A percentile compares a stretch with the other conserved stretches of the same genome.
Evolutionary conservation across 78 protist genomes (phyloP).

Genomic region (Reticulomyxa filosa): DNA sequence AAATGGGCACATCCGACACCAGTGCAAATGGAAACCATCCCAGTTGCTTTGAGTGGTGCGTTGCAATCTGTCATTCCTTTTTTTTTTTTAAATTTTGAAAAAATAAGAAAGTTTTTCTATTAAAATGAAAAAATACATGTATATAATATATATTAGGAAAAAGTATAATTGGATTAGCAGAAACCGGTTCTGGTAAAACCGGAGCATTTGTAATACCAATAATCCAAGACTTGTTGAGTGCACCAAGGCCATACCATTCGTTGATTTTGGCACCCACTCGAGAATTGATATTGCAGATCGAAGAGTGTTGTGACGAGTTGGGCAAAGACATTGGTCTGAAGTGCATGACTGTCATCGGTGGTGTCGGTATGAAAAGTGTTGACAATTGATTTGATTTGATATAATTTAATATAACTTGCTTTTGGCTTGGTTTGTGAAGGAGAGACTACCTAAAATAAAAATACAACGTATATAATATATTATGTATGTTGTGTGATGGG

Average conservation of each 20-base stretch:
- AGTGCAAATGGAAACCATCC: conserved; percentile 61
- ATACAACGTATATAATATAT: no score
- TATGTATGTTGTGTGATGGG: conserved; percentile 4
- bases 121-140: no score
- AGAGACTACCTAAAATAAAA: no score
- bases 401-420: no score
- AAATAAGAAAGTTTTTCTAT: no score
- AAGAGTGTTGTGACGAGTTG: conserved; percentile 61
- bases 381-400: no score
- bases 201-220: no score
- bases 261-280: conserved; percentile 33
- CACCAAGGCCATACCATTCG: no score
- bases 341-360: neutral
- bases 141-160: no score
- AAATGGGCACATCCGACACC: conserved; percentile 38
- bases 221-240: neutral
- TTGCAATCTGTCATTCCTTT: neutral
- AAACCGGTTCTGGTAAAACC: conserved; percentile 94
- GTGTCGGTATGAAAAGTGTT: neutral
- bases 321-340: conserved; percentile 33
- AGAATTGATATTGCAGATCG: conserved; percentile 86
- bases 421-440: no score
- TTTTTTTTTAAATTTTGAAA: neutral
- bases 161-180: conserved; percentile 76
- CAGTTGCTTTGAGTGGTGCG: conserved; percentile 50